Evolutionary conservation across 78 protist species (phyloP).

Genomic region (Parvularia atlantis): DNA sequence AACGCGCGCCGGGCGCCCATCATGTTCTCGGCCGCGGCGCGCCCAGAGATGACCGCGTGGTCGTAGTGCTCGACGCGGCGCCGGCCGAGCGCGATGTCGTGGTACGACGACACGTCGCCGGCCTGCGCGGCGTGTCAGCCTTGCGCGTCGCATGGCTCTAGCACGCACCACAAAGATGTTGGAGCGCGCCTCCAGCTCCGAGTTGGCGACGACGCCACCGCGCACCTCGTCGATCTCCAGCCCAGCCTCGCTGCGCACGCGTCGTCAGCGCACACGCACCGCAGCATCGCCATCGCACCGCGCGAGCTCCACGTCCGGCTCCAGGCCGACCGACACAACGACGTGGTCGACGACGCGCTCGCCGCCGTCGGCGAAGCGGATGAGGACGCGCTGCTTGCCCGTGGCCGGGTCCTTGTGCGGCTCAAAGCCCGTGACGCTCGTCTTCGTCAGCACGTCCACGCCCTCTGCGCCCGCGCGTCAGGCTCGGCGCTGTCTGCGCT

Average conservation of each 20-base stretch:
- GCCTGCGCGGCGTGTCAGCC: conserved; percentile 16
- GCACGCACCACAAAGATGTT: conserved; percentile 39
- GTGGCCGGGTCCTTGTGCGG: too few relatives aligned
- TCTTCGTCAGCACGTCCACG: conserved; percentile 24
- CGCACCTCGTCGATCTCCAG: conserved; percentile 55
- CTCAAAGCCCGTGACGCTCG: too few relatives aligned
- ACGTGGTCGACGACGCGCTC: neutral
- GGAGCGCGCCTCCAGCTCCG: conserved; percentile 64
- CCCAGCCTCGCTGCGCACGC: too few relatives aligned
- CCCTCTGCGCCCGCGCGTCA: neutral
- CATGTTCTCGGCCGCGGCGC: conserved; percentile 53
- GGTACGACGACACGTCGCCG: conserved; percentile 62
- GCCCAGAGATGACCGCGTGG: conserved; percentile 42
- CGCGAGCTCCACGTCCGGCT: conserved; percentile 55
- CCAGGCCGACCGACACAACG: conserved; percentile 43
- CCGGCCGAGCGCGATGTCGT: conserved; percentile 51
- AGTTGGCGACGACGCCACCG: conserved; percentile 66
- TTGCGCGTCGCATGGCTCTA: neutral
- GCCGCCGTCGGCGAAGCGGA: too few relatives aligned
- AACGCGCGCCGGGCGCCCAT: conserved; percentile 28
- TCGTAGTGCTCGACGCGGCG: conserved; percentile 75
- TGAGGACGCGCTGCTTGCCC: too few relatives aligned
- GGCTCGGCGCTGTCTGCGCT: too few relatives aligned
- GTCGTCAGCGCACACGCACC: too few relatives aligned
- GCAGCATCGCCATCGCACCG: too few relatives aligned